Conservation (phyloP, 169 alveolate genomes). For the Cryptosporidium ryanae region DNA sequence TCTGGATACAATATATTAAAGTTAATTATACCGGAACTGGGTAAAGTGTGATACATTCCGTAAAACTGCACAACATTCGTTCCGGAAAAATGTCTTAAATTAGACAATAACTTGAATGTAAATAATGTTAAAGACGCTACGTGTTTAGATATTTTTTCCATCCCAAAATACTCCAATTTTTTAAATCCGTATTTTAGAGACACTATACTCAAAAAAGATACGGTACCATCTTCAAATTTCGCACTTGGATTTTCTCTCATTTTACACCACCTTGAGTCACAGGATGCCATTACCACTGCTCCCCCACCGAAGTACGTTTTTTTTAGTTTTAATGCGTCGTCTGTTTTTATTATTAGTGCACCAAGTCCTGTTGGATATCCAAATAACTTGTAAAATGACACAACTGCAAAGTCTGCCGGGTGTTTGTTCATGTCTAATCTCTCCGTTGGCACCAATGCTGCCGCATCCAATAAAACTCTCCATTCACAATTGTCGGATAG, state of each 20-base stretch:
- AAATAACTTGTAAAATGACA: slow-evolving; percentile 80
- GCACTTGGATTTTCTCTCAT: slow-evolving; percentile 62
- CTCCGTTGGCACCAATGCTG: slow-evolving; percentile 79
- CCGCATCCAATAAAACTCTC: slow-evolving; percentile 79
- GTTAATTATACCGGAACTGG: slow-evolving; percentile 76
- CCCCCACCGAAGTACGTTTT: slow-evolving; percentile 82
- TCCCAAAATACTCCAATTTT: slow-evolving; percentile 74
- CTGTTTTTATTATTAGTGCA: slow-evolving; percentile 67
- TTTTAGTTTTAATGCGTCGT: slow-evolving; percentile 43
- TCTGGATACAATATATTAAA: slow-evolving; percentile 77
- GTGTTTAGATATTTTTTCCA: slow-evolving; percentile 75
- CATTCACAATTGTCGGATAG: slow-evolving; percentile 75
- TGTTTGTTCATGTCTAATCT: slow-evolving; percentile 45
- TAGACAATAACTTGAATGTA: slow-evolving; percentile 17
- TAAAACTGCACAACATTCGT: slow-evolving; percentile 40
- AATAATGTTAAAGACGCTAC: slow-evolving; percentile 73
- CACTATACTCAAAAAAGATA: slow-evolving; percentile 77
- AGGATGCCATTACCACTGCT: slow-evolving; percentile 75
- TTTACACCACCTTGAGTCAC: slow-evolving; percentile 78
- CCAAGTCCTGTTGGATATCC: slow-evolving; percentile 83
- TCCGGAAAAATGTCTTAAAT: slow-evolving; percentile 64
- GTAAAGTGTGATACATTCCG: slow-evolving; percentile 37
- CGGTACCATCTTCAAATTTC: slow-evolving; percentile 79
- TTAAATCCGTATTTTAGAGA: slow-evolving; percentile 75
- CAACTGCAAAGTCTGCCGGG: slow-evolving; percentile 78